These are phyloP conservation scores for Candida cerambycidarum DNA, from an alignment of 805 yeast genomes.

Conservation along the genomic window DNA sequence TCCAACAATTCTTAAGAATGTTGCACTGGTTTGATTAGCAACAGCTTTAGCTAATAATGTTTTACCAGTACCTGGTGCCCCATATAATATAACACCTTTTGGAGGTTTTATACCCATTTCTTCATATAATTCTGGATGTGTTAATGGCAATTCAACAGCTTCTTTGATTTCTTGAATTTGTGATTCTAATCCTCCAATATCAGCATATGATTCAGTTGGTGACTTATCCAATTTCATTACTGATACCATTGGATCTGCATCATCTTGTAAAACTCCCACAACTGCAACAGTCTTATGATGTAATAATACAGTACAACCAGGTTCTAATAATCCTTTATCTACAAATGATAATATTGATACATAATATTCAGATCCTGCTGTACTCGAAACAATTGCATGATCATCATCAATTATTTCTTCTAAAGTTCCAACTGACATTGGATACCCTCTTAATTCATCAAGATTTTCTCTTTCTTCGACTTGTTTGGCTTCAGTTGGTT, in stretches of 20 bases:
- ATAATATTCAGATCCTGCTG: conserved; percentile 96
- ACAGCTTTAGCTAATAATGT: conserved; percentile 96
- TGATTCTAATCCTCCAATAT: conserved; percentile 92
- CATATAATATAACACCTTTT: conserved; percentile 94
- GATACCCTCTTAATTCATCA: conserved; percentile 94
- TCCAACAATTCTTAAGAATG: conserved; percentile 94
- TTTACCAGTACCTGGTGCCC: conserved; percentile 98
- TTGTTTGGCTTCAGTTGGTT: conserved; percentile 95
- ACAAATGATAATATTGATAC: conserved; percentile 95
- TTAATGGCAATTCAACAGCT: conserved; percentile 91
- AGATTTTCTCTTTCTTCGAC: conserved; percentile 94
- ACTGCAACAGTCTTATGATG: conserved; percentile 95
- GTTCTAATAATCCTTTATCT: conserved; percentile 92
- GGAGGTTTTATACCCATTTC: conserved; percentile 99
- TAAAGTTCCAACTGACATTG: conserved; percentile 93
- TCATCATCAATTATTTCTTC: conserved; percentile 98
- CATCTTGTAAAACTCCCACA: conserved; percentile 98
- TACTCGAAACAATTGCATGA: conserved; percentile 95
- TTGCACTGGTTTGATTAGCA: conserved; percentile 96
- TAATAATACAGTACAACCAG: conserved; percentile 92
- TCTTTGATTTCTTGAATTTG: conserved; percentile 98
- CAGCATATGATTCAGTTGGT: conserved; percentile 95
- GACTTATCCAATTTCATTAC: conserved; percentile 98
- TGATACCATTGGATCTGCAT: conserved; percentile 95
- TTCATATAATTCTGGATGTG: conserved; percentile 95